Evolutionary conservation across 495 filamentous ascomycete species (phyloP).

Genomic region (Tuber calosporum): DNA sequence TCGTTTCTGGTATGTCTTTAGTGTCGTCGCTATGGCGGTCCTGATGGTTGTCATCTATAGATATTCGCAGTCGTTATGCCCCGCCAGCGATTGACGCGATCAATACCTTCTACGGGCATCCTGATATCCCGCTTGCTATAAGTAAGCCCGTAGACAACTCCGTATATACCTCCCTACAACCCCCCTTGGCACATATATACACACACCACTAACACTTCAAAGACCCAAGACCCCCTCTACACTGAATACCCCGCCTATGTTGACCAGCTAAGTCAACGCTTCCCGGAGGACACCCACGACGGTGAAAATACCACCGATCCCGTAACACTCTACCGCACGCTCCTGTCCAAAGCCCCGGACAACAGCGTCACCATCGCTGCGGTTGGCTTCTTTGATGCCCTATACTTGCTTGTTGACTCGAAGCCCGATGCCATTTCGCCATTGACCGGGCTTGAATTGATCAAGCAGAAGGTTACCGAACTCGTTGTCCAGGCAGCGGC

Average conservation of each 20-base stretch:
- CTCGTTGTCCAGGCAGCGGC: constrained; percentile 41
- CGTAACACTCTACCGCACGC: constrained; percentile 41
- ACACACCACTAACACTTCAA: constrained; percentile 7
- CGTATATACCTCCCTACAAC: constrained; percentile 18
- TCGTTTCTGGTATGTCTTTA: constrained; percentile 15
- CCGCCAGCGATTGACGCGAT: constrained; percentile 41
- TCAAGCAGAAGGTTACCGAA: constrained; percentile 45
- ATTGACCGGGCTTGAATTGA: constrained; percentile 45
- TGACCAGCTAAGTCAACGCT: constrained; percentile 46
- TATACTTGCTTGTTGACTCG: constrained; percentile 39
- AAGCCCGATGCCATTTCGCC: constrained; percentile 36
- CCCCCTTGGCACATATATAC: background rate
- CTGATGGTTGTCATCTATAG: constrained; percentile 12
- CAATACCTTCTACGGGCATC: constrained; percentile 42
- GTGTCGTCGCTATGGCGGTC: too few species aligned
- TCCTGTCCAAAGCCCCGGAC: constrained; percentile 43
- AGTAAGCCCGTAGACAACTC: constrained; percentile 40
- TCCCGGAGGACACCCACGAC: constrained; percentile 46
- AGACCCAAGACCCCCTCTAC: constrained; percentile 36
- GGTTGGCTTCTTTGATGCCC: constrained; percentile 41
- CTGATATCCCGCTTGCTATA: constrained; percentile 38
- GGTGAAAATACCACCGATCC: constrained; percentile 41
- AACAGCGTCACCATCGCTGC: constrained; percentile 39
- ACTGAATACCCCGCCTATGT: constrained; percentile 40
- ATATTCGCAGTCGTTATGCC: constrained; percentile 39